These are phyloP conservation scores for Trametes sanguinea DNA, from an alignment of 768 basidiomycete species.

Conservation along the genomic window DNA sequence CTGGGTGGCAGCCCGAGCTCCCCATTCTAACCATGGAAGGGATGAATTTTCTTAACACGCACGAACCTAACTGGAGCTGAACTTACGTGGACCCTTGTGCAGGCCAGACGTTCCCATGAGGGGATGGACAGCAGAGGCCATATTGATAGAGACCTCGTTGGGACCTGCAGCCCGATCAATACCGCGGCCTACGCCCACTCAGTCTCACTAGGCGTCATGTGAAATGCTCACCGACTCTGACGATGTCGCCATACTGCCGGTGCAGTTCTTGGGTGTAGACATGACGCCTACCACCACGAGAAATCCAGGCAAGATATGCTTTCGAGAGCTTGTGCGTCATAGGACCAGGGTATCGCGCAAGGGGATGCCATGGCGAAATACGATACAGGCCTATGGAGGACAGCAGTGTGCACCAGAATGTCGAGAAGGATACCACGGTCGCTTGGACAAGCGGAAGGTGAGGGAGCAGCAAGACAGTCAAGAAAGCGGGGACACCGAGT, in stretches of 20 bases:
- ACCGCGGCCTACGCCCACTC: background rate
- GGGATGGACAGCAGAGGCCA: constrained; percentile 21
- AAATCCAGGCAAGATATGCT: constrained; percentile 19
- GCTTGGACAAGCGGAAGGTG: constrained; percentile 11
- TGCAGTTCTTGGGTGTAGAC: constrained; percentile 26
- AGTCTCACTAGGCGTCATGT: background rate
- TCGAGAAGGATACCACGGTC: constrained; percentile 8
- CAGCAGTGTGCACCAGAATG: constrained; percentile 17
- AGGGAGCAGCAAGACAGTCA: constrained; percentile 12
- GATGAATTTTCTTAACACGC: constrained; percentile 3
- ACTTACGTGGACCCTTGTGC: constrained; percentile 30
- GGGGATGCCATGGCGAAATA: constrained; percentile 28
- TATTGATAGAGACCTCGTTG: constrained; percentile 29
- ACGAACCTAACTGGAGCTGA: background rate
- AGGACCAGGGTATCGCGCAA: constrained; percentile 26
- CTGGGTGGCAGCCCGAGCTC: constrained; percentile 17
- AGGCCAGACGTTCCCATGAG: constrained; percentile 29
- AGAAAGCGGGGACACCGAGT: constrained; percentile 14
- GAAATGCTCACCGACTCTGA: constrained; percentile 26
- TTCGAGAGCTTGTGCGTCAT: constrained; percentile 22
- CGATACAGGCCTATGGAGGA: constrained; percentile 23
- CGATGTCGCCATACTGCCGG: constrained; percentile 27
- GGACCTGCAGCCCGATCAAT: constrained; percentile 23
- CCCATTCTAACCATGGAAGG: constrained; percentile 14
- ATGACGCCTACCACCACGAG: constrained; percentile 24